Base-by-base conservation (phyloP, 176 grass and related monocot species). In the Pharus latifolius region DNA sequence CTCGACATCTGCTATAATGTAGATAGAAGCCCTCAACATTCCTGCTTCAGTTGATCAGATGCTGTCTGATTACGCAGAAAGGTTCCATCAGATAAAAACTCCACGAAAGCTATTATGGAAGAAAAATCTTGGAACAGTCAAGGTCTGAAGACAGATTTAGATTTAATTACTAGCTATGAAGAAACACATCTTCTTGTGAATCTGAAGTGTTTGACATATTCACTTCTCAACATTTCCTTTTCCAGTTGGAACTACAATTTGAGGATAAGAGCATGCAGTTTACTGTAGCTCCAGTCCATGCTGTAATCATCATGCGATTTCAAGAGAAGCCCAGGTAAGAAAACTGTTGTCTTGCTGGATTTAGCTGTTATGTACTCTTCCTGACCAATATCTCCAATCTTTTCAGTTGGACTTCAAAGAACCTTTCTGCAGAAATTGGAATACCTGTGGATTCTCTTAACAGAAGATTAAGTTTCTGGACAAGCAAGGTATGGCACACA, bases 1-100 rank as follows among this genome's bases (percentile, higher is more conserved):
- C 45, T 76, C n/a, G 16, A 35, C 38, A 62, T 44, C 31, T 32
- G 13, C 13, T 38, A 44, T 54, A 68, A 69, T 78, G 65, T 80
- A 98, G 94, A 85, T 75, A 55, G 94, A 98, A 89, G 86, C 82
- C 72, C 71, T 98, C 61, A 72, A 71, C 30, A 60, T 88, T 72
- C 89, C 89, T 67, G 49, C 74, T 85, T 90, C 89, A 88, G 78
- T 98, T 61, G 78, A 93, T 70, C 71, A 74, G 66, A 60, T 98
- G 48, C 56, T 98, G 49, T 98, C 78, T 81, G 86, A 92, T 80
- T 97, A 92, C 72, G 94, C 86, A 52, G 80, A 92, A 60, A 90
- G 86, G 40, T 97, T 92, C 61, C 94, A 97, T 74, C 83, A 92
- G 89, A 92, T 97, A 84, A 97, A 92, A 90, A 85, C 83, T 76